A percentile compares a stretch with the other conserved stretches of the same genome.
These are phyloP conservation scores for Pseudopediastrum boryanum DNA, from an alignment of 139 green algal species.

Conservation along the genomic window DNA sequence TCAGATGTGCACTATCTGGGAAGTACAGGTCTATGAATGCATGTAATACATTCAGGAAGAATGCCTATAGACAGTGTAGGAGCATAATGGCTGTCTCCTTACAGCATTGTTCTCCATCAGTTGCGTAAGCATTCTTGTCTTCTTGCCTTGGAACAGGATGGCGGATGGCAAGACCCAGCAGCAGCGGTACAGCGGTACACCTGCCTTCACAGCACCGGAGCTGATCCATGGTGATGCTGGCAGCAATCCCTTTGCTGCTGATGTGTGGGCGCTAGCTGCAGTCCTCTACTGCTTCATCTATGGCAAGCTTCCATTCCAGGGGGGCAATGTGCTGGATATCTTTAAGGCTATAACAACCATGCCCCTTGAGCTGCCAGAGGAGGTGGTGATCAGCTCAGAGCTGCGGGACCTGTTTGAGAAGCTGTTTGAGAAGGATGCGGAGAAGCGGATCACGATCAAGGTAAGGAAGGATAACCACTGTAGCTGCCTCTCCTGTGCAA, in stretches of 20 bases:
- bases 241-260: slow-evolving; percentile 52
- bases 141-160: no score
- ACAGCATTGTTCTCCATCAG: no score
- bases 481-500: neutral
- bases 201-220: slow-evolving; percentile 76
- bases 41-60: no score
- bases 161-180: slow-evolving; percentile 29
- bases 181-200: slow-evolving; percentile 67
- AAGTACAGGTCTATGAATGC: no score
- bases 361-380: slow-evolving; percentile 30
- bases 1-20: no score
- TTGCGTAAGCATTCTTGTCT: no score
- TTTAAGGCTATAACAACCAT: slow-evolving; percentile 49
- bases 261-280: slow-evolving; percentile 87
- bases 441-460: slow-evolving; percentile 69
- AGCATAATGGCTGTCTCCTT: no score
- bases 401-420: slow-evolving; percentile 68
- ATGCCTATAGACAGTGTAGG: no score
- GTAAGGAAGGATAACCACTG: no score
- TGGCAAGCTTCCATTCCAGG: slow-evolving; percentile 65
- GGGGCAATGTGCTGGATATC: slow-evolving; percentile 41
- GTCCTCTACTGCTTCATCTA: slow-evolving; percentile 86
- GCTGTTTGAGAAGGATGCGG: slow-evolving; percentile 84
- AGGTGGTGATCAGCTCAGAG: slow-evolving; percentile 21
- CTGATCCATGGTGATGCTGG: slow-evolving; percentile 48